Conservation (phyloP, 1,284 basidiomycete species). For the Vanrija pseudolonga region DNA sequence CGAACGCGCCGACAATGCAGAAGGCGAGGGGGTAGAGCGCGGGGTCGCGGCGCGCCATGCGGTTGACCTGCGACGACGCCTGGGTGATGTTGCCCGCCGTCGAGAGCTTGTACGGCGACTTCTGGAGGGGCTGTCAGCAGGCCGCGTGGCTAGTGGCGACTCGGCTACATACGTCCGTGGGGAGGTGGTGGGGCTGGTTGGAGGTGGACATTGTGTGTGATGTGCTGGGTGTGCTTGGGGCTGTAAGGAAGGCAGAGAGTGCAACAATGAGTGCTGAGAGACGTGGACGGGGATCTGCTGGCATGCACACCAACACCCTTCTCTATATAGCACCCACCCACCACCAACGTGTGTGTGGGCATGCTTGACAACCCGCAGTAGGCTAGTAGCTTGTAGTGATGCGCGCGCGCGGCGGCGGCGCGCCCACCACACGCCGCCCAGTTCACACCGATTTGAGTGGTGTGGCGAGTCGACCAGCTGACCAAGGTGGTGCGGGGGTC, state of each 20-base stretch:
- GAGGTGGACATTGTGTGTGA: neutral
- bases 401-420: too few species aligned
- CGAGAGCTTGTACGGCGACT: slow-evolving; percentile 40
- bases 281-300: too few species aligned
- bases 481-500: too few species aligned
- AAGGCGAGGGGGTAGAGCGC: slow-evolving; percentile 47
- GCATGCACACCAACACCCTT: too few species aligned
- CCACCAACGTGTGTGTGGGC: too few species aligned
- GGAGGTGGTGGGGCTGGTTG: neutral
- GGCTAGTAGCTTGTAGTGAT: too few species aligned
- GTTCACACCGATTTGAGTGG: too few species aligned
- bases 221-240: neutral
- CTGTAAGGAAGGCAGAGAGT: neutral
- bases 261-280: too few species aligned
- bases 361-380: too few species aligned
- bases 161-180: neutral
- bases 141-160: neutral
- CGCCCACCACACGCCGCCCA: too few species aligned
- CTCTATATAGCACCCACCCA: too few species aligned
- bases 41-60: slow-evolving; percentile 48
- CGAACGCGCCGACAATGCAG: slow-evolving; percentile 42
- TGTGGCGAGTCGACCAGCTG: too few species aligned
- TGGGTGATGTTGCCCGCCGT: slow-evolving; percentile 34
- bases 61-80: slow-evolving; percentile 44
- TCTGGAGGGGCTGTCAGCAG: slow-evolving; percentile 11